Evolutionary conservation across 345 rosid genomes (phyloP), one percentile per base, ranked within the genome.

Genomic region (Lepidium sativum): DNA sequence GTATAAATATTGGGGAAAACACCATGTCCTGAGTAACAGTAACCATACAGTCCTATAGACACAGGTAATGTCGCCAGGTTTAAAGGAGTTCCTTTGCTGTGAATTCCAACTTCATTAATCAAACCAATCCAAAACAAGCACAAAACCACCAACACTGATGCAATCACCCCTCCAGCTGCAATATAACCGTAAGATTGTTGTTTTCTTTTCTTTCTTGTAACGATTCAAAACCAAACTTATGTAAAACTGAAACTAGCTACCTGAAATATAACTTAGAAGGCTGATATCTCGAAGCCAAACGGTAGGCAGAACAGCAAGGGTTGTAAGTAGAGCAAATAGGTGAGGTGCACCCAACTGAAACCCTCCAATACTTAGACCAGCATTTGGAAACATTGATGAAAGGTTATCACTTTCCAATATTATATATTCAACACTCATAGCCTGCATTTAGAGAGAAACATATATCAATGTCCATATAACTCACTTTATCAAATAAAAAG

Each of bases 1-100:
- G 90, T 82, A 54, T 94, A 94, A 50, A 94, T 89, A 72, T 94
- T 94, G 4, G 99, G 97, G 76, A 94, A 94, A 43, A 94, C 90
- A 54, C 97, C 99, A 70, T 94, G 99, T 57, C 99, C 99, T 2
- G 99, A 94, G 69, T 87, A 94, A 71, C 96, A 87, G 58, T 77
- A 94, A 44, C 99, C 97, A 43, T 94, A 94, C 16, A 89, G 90
- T 32, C 99, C 99, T 47, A 94, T 70, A 8, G 99, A 90, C 9
- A 94, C 97, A 0, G 99, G 99, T 65, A 89, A 72, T 54, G 85
- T 83, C 41, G 86, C 63, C 0, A 86, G 77, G 81, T 87, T 83
- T 38, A 94, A 49, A 15, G 82, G 51, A 29, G 85, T 77, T 63
- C 92, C 95, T 72, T 80, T 78, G 82, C 78, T 82, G 29, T 82